Evolutionary conservation across 2,329 filamentous ascomycete species (phyloP), one percentile per base, ranked within the genome.

Genomic region (Phialophora tarda): DNA sequence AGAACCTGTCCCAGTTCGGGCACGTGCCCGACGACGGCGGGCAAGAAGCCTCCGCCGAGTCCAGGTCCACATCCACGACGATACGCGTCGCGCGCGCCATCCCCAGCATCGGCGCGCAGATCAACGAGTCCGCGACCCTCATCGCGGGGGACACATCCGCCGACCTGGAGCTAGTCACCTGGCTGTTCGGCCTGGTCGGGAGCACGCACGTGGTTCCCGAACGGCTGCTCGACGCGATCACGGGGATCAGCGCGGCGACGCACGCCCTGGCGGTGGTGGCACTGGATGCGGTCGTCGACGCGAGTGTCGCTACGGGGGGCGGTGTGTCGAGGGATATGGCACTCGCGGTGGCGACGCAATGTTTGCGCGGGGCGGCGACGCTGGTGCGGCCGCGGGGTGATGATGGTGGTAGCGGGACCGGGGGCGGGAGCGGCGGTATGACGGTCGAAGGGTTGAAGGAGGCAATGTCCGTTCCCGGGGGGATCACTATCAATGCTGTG

Each of bases 221-320:
- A 0, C 74, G 77, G 1, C 77, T 81, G 48, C 86, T 89, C 83
- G 84, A 88, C 72, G 85, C 81, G 1, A 79, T 79, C 44, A 88
- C 86, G 0, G 85, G 85, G 0, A 79, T 88, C 2, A 87, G 84
- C 4, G 68, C 65, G 1, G 48, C 66, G n/a, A 51, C 60, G 28
- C 65, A 60, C 68, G 66, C 69, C 21, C 47, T 71, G 38, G 74
- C 83, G 21, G 47, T 53, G 21, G 47, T 53, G 14, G 58, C 58
- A 12, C n/a, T 53, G 3, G 84, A 86, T 69, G 82, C 81, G 0
- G 75, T 84, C 51, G 80, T 82, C 0, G 83, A 85, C 83, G 78
- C 84, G 83, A 0, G 71, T 85, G 26, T 81, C 82, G 2, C 73
- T 82, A 12, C 80, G 79, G 1, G 80, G 83, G 67, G 83, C 83